phyloP scores from a whole-genome alignment of 2,329 filamentous ascomycete genomes.

The Exophiala sp. region DNA sequence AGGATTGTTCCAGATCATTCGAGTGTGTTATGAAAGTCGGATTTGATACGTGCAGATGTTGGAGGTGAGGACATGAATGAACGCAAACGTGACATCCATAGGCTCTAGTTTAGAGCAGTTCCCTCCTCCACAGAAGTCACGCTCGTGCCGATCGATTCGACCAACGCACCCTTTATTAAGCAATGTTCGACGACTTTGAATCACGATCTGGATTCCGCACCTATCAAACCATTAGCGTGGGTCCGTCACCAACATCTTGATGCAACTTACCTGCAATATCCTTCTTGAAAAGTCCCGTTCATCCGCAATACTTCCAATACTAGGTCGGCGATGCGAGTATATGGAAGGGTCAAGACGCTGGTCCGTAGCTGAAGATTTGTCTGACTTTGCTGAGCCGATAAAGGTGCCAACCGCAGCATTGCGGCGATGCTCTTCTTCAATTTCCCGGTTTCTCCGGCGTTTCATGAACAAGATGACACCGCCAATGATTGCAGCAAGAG shows the following conservation, averaged over 20 bases:
- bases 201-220: constrained; percentile 27
- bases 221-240: constrained; percentile 7
- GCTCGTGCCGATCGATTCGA: no score
- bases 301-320: constrained; percentile 92
- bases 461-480: constrained; percentile 69
- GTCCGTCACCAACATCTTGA: neutral
- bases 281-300: constrained; percentile 94
- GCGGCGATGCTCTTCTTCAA: constrained; percentile 78
- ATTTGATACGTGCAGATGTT: neutral
- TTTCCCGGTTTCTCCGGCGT: constrained; percentile 65
- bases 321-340: constrained; percentile 75
- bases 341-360: constrained; percentile 77
- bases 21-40: constrained; percentile 2
- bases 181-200: constrained; percentile 20
- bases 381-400: constrained; percentile 53
- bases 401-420: constrained; percentile 75
- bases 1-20: constrained; percentile 2
- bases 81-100: no score
- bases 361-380: constrained; percentile 64
- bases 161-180: constrained; percentile 1
- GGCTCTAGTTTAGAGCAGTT: no score
- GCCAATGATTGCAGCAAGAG: constrained; percentile 58
- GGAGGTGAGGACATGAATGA: no score
- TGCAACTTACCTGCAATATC: constrained; percentile 74
- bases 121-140: no score